Conservation (phyloP, 1,284 basidiomycete species). For the Cryptococcus neoformans region DNA sequence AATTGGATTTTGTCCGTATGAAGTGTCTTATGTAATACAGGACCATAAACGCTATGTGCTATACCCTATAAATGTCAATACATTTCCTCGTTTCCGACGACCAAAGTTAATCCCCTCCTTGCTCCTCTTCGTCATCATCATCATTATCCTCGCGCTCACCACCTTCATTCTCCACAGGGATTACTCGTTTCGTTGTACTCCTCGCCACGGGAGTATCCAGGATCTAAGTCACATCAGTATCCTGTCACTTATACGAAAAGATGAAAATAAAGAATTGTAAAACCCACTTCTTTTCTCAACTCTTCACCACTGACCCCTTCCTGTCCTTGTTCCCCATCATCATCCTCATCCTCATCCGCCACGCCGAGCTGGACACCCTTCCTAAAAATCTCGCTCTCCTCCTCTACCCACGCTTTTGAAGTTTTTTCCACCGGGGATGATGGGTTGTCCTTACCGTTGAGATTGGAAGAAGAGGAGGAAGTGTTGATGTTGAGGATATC, state of each 20-base stretch:
- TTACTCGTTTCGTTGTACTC: slow-evolving; percentile 28
- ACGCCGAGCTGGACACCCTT: slow-evolving; percentile 78
- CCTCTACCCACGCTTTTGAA: slow-evolving; percentile 73
- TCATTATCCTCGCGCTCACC: neutral
- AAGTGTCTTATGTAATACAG: too few species aligned
- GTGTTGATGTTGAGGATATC: neutral
- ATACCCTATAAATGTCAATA: too few species aligned
- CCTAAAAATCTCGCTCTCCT: slow-evolving; percentile 88
- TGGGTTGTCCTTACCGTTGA: neutral
- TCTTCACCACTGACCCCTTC: slow-evolving; percentile 61
- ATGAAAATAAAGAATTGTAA: neutral
- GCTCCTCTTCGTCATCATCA: slow-evolving; percentile 3
- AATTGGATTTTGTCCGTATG: too few species aligned
- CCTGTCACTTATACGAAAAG: neutral
- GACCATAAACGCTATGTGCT: too few species aligned
- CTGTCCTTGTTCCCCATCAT: slow-evolving; percentile 62
- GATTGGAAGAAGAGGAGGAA: neutral
- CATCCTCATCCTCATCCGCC: slow-evolving; percentile 73
- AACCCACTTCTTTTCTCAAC: slow-evolving; percentile 67
- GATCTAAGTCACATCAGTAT: slow-evolving; percentile 27
- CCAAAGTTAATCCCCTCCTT: too few species aligned
- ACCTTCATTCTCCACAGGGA: slow-evolving; percentile 18
- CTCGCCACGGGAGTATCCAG: slow-evolving; percentile 45
- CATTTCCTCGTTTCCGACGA: too few species aligned
- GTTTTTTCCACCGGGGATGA: slow-evolving; percentile 28